phyloP scores from a whole-genome alignment of 208 protist genomes.

The Acanthamoeba divionensis region DNA sequence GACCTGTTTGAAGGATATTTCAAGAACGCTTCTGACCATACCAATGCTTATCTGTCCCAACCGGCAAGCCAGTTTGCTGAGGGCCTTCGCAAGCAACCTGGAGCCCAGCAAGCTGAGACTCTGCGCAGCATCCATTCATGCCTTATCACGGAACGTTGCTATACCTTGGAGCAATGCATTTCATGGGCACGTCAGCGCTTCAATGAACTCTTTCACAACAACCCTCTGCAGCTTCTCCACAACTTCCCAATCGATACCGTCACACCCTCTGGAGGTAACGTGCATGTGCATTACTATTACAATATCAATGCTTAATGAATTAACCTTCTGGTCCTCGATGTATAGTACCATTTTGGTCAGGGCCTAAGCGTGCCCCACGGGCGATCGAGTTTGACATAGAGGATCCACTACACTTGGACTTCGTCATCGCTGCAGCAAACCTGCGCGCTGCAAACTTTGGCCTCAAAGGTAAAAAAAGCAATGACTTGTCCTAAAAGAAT shows the following conservation, averaged over 20 bases:
- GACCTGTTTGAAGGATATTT: slow-evolving; percentile 85
- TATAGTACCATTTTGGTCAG: slow-evolving; percentile 84
- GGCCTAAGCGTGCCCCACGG: slow-evolving; percentile 85
- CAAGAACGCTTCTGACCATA: slow-evolving; percentile 67
- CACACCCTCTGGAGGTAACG: slow-evolving; percentile 63
- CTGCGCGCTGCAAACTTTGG: slow-evolving; percentile 84
- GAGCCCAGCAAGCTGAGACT: neutral
- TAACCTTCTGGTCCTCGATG: too few relatives aligned
- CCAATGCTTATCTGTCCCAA: slow-evolving; percentile 71
- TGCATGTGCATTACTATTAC: too few relatives aligned
- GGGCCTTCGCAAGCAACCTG: slow-evolving; percentile 46
- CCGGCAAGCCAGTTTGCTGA: slow-evolving; percentile 58
- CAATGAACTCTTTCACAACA: slow-evolving; percentile 92
- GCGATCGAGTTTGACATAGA: slow-evolving; percentile 80
- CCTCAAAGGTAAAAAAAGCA: slow-evolving; percentile 84
- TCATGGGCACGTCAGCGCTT: slow-evolving; percentile 89
- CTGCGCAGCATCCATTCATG: neutral
- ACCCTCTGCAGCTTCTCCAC: slow-evolving; percentile 92
- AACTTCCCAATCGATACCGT: slow-evolving; percentile 93
- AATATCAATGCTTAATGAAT: too few relatives aligned
- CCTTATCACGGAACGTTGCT: neutral
- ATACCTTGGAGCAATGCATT: slow-evolving; percentile 91
- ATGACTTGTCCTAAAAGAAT: too few relatives aligned
- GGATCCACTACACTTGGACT: slow-evolving; percentile 78
- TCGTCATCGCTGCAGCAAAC: slow-evolving; percentile 81